Base-by-base conservation (phyloP, 352 stramenopile genomes). In the Globisporangium middletonii region DNA sequence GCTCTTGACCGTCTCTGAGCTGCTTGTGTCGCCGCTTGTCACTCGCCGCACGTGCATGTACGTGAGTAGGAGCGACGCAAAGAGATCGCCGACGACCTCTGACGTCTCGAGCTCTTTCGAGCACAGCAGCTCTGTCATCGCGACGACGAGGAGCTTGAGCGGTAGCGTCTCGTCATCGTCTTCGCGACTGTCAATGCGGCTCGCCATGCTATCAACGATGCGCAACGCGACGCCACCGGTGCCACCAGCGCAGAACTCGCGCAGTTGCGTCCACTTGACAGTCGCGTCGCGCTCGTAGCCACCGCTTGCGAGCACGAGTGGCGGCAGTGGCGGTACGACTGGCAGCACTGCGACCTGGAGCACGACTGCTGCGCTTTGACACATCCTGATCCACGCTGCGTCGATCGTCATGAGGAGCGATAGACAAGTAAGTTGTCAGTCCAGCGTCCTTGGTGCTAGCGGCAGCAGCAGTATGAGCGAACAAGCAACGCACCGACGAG, bases 31-130 rank as follows among this genome's bases (percentile, higher is more conserved):
- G 15, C 15, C 1, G 3, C 15, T 4, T 38, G 48, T n/a, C 33
- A 50, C 6, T 8, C 47, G 26, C 26, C 78, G 68, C 4, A 92
- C 64, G 4, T 76, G 57, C 84, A 92, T 92, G 60, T 92, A 92
- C 15, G 72, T 88, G 7, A 89, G 68, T 46, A 94, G 54, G 9
- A 94, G 67, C 8, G 78, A 89, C 37, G 77, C 71, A 62, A 94
- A 92, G 5, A 94, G 66, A 7, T 92, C 70, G 2, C 84, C 81
- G 15, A 92, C 79, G 8, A 92, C 84, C 37, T 82, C 59, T 0
- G 67, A 86, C 0, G 55, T 62, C 57, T 92, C 77, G 7, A 92
- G 67, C 19, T 90, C 69, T 52, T 88, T 86, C n/a, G 67, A 64
- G 5, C 68, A 63, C 1, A 94, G 59, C 18, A 92, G 37, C 37